phyloP scores from a whole-genome alignment of 1,139 yeast genomes.

The Magnusiomyces sp. region DNA sequence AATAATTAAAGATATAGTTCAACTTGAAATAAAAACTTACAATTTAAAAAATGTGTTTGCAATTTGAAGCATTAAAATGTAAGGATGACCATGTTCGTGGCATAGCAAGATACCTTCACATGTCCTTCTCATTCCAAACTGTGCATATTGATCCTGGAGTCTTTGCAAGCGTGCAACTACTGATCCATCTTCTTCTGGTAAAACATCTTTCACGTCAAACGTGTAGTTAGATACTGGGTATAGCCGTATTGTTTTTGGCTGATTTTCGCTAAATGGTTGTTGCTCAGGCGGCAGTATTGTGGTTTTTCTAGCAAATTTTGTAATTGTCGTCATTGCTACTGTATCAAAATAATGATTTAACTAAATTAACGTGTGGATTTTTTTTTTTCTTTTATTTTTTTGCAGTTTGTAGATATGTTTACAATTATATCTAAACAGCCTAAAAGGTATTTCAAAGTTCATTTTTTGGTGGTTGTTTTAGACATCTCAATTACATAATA shows the following conservation, averaged over 20 bases:
- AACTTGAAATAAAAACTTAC: slow-evolving; percentile 11
- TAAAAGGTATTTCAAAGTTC: not conserved
- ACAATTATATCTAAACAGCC: not conserved
- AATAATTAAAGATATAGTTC: not conserved
- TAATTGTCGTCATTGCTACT: slow-evolving; percentile 22
- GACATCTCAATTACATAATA: no score
- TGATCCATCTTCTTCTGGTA: slow-evolving; percentile 30
- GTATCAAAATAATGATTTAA: not conserved
- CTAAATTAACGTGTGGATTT: no score
- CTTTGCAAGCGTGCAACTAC: slow-evolving; percentile 25
- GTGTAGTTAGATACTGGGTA: slow-evolving; percentile 32
- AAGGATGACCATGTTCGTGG: slow-evolving; percentile 33
- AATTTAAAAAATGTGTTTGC: slow-evolving; percentile 28
- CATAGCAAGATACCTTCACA: slow-evolving; percentile 32
- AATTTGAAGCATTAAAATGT: slow-evolving; percentile 29
- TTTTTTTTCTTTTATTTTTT: not conserved
- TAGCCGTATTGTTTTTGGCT: slow-evolving; percentile 24
- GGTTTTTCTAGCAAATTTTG: slow-evolving; percentile 22
- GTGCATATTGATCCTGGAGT: slow-evolving; percentile 28
- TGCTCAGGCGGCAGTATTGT: slow-evolving; percentile 20
- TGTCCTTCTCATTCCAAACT: slow-evolving; percentile 31
- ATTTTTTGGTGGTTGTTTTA: not conserved
- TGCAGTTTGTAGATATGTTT: not conserved
- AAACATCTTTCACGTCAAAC: slow-evolving; percentile 29
- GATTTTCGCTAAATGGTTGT: slow-evolving; percentile 18